phyloP scores from a whole-genome alignment of 805 yeast genomes.

The Hanseniaspora vineae region DNA sequence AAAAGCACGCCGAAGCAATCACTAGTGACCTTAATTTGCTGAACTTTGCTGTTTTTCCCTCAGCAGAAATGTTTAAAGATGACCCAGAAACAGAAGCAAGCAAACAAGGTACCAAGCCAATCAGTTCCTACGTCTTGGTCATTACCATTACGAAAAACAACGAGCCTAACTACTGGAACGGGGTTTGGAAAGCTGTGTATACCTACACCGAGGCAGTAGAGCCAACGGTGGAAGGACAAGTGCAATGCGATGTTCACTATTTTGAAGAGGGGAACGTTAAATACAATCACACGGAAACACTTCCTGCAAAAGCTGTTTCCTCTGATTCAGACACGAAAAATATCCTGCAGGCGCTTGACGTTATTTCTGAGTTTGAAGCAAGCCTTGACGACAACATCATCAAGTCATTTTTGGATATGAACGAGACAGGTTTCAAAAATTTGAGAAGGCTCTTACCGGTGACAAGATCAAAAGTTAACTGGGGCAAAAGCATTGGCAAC shows the following conservation, averaged over 20 bases:
- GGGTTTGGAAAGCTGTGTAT: slow-evolving; percentile 73
- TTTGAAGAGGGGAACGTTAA: slow-evolving; percentile 94
- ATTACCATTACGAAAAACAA: slow-evolving; percentile 62
- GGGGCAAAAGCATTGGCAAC: slow-evolving; percentile 90
- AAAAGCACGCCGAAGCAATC: slow-evolving; percentile 34
- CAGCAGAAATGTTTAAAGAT: not conserved
- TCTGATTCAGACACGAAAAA: no score
- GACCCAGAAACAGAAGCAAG: slow-evolving; percentile 1
- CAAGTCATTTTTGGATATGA: slow-evolving; percentile 52
- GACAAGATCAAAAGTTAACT: slow-evolving; percentile 79
- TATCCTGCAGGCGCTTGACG: slow-evolving; percentile 18
- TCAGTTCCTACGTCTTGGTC: slow-evolving; percentile 26
- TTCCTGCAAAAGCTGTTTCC: slow-evolving; percentile 6
- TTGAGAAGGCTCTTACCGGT: slow-evolving; percentile 87
- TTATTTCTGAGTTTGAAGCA: slow-evolving; percentile 47
- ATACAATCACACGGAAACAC: slow-evolving; percentile 35
- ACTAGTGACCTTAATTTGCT: slow-evolving; percentile 49
- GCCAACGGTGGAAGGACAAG: slow-evolving; percentile 34
- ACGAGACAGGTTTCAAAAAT: slow-evolving; percentile 69
- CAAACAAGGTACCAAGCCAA: no score
- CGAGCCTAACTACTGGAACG: slow-evolving; percentile 75
- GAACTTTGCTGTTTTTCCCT: slow-evolving; percentile 32
- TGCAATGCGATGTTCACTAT: slow-evolving; percentile 71
- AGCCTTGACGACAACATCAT: slow-evolving; percentile 46
- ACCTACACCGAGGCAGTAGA: slow-evolving; percentile 22